Conservation (phyloP, 1,139 yeast species). For the Hemisphaericaspora subhashii region DNA sequence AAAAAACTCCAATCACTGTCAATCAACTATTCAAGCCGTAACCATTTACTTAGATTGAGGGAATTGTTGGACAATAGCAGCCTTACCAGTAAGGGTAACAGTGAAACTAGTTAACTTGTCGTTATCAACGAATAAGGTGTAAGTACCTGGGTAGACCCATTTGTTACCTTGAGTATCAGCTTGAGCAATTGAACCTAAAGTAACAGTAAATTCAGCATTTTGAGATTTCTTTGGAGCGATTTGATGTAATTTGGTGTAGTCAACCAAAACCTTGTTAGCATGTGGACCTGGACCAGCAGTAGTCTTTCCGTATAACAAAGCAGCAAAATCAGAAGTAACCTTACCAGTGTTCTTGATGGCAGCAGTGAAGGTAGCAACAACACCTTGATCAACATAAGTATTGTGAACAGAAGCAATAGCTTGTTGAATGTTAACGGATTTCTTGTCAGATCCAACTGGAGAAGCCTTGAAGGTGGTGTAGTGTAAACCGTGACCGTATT, state of each 20-base stretch:
- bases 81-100: constrained; percentile 7
- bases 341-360: constrained; percentile 7
- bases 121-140: constrained; percentile 8
- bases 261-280: constrained; percentile 8
- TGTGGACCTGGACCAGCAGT: constrained; percentile 9
- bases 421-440: constrained; percentile 6
- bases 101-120: constrained; percentile 5
- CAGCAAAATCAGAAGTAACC: constrained; percentile 9
- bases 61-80: constrained; percentile 6
- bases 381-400: constrained; percentile 4
- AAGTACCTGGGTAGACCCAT: constrained; percentile 9
- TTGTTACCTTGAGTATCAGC: constrained; percentile 8
- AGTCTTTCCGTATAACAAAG: constrained; percentile 6
- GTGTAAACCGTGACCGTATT: constrained; percentile 9
- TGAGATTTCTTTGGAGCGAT: constrained; percentile 4
- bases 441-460: neutral
- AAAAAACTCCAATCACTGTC: neutral
- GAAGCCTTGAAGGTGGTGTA: constrained; percentile 9
- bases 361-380: constrained; percentile 4
- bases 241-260: constrained; percentile 8
- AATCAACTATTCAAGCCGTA: neutral
- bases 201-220: constrained; percentile 8
- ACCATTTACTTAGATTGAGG: constrained; percentile 4
- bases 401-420: constrained; percentile 3
- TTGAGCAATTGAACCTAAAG: constrained; percentile 7